Conservation (phyloP, 257 asterid genomes). For the Verbena officinalis region DNA sequence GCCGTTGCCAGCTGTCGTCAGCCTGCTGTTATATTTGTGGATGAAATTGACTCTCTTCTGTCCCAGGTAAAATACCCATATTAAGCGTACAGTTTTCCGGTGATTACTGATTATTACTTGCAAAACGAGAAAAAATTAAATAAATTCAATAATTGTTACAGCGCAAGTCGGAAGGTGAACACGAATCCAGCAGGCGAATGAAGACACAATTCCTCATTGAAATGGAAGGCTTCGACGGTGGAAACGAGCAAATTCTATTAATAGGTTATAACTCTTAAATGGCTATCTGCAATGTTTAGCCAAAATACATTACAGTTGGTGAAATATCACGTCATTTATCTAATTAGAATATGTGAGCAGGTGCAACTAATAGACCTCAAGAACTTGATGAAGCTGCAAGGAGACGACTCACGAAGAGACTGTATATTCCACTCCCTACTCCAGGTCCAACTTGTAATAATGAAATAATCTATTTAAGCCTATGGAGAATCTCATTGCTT, state of each 20-base stretch:
- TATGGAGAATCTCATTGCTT: slow-evolving; percentile 17
- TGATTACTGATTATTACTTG: slow-evolving; percentile 14
- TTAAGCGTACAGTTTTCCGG: neutral
- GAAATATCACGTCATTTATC: neutral
- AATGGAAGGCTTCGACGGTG: slow-evolving; percentile 98
- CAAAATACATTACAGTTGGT: slow-evolving; percentile 24
- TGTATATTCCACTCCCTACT: slow-evolving; percentile 94
- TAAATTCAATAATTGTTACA: slow-evolving; percentile 42
- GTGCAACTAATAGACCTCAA: slow-evolving; percentile 99
- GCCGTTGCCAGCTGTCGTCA: slow-evolving; percentile 99
- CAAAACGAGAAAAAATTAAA: slow-evolving; percentile 19
- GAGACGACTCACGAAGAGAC: slow-evolving; percentile 94
- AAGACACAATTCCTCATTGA: slow-evolving; percentile 98
- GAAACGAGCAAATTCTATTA: slow-evolving; percentile 80
- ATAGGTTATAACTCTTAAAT: slow-evolving; percentile 66
- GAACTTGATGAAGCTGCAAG: slow-evolving; percentile 99
- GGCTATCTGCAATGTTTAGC: slow-evolving; percentile 11
- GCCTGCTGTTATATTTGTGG: slow-evolving; percentile 98
- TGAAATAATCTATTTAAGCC: neutral
- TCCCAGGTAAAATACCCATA: slow-evolving; percentile 69
- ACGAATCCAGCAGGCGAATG: slow-evolving; percentile 96
- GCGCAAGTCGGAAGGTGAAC: slow-evolving; percentile 99
- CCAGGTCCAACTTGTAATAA: slow-evolving; percentile 57
- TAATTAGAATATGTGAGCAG: slow-evolving; percentile 44
- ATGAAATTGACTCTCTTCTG: slow-evolving; percentile 94